Evolutionary conservation across 129 eudicot genomes (phyloP), one percentile per base, ranked within the genome.

Genomic region (Logfia minima): DNA sequence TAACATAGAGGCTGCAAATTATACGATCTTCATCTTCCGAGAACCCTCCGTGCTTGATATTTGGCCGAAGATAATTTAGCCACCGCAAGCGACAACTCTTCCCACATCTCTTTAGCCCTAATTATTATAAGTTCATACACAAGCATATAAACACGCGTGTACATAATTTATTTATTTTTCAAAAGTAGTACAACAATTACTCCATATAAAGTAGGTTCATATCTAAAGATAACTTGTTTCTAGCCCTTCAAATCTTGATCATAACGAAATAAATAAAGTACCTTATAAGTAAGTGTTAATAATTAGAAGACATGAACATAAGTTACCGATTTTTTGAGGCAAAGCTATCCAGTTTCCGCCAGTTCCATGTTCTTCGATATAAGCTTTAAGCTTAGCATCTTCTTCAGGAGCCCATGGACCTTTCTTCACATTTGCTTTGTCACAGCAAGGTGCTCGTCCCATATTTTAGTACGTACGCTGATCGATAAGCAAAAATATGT

Each of bases 1-100:
- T 90, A 28, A 85, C 86, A 66, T 85, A 92, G 84, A 92, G 94
- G 88, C 89, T 88, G 84, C 93, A 90, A 56, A 92, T 92, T 35
- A 88, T 62, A 80, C 81, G 88, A 66, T 92, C 98, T 90, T 92
- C 98, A 68, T 92, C 96, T 76, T 90, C 96, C 0, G 98, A 86
- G 73, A 92, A 92, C 14, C 92, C 96, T 60, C 98, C 98, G 83
- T 92, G 98, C 62, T 85, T 92, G 81, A 92, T 90, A 83, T 92
- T 90, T 2, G 98, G 98, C 11, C 98, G 84, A 34, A 90, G 96
- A 79, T 90, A 92, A 71, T 92, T 92, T 68, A 92, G 67, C 98
- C 98, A 92, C 51, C 98, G 80, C 3, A 92, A 89, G 13, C 97
- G 86, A 60, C 97, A 92, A 71, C 97, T 92, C 78, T 92, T 92